These are phyloP conservation scores for Lepiota subincarnata DNA, from an alignment of 768 basidiomycete species.

Conservation along the genomic window DNA sequence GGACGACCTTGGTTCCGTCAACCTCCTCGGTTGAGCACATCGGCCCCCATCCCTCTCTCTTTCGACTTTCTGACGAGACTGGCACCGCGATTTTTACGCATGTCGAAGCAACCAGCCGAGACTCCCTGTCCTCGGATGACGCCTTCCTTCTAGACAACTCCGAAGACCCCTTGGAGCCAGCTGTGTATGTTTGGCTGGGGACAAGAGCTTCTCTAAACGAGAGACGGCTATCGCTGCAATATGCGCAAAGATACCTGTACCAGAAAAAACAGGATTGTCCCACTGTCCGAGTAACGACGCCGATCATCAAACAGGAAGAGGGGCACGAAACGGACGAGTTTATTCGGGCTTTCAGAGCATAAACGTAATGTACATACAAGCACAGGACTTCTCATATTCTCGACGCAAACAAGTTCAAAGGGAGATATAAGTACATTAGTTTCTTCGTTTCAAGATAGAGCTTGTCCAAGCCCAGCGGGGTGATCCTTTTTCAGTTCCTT, in stretches of 20 bases:
- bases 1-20: conserved; percentile 18
- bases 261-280: conserved; percentile 25
- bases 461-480: background rate
- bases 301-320: conserved; percentile 51
- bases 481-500: background rate
- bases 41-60: conserved; percentile 20
- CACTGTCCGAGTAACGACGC: conserved; percentile 27
- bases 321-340: conserved; percentile 50
- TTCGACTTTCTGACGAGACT: conserved; percentile 43
- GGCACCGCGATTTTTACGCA: conserved; percentile 35
- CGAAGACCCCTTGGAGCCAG: conserved; percentile 28
- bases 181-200: conserved; percentile 60
- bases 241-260: conserved; percentile 53
- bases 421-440: background rate
- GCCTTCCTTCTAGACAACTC: conserved; percentile 51
- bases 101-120: conserved; percentile 26
- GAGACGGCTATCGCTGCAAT: conserved; percentile 47
- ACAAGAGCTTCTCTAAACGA: conserved; percentile 42
- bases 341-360: conserved; percentile 23
- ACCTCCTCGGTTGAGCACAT: conserved; percentile 2
- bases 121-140: conserved; percentile 42
- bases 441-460: background rate
- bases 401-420: background rate
- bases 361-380: background rate
- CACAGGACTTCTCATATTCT: background rate